Evolutionary conservation across 306 rosid species (phyloP), one percentile per base, ranked within the genome.

Genomic region (Adenanthera pavonina): DNA sequence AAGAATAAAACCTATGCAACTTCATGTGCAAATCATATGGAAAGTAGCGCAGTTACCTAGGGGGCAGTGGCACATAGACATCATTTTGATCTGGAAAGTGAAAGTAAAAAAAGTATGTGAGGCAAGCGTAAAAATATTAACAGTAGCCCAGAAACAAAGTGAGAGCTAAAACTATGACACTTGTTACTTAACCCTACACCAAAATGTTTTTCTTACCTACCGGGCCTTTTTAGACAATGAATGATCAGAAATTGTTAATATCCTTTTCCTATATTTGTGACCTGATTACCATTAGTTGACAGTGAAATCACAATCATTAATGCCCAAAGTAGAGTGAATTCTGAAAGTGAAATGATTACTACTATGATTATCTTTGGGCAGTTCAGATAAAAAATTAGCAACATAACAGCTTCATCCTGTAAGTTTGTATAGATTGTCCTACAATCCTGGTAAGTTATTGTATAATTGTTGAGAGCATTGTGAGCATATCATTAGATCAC

Each of bases 21-120:
- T n/a, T 82, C 67, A 33, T 53, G 43, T 72, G 11, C 17, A 70
- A 38, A 25, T 59, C 48, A 20, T 2, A 53, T 52, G 38, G 33
- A 54, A 30, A 46, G 47, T 70, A 61, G 54, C 77, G 57, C 57
- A 34, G 25, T 64, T 88, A 94, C 97, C 98, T 91, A 9, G 48
- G 2, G 19, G 1, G 69, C 82, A 89, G 64, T 74, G 84, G 76
- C 43, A 56, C 83, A 80, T 85, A 86, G 80, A 5, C 78, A 38
- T 83, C 87, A 36, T 84, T 85, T 81, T 33, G 72, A 70, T 90
- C 98, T 92, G 91, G 75, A 88, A 82, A 85, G 56, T 57, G 64
- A 72, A 60, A 78, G 68, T 74, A 0, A 52, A 80, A 53, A 82
- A 66, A 69, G 11, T 1, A 9, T 1, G 65, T 25, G 16, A 79